A percentile compares a stretch with the other conserved stretches of the same genome.
Conservation (phyloP, 768 basidiomycete species). For the Leccinum subgranulosum region DNA sequence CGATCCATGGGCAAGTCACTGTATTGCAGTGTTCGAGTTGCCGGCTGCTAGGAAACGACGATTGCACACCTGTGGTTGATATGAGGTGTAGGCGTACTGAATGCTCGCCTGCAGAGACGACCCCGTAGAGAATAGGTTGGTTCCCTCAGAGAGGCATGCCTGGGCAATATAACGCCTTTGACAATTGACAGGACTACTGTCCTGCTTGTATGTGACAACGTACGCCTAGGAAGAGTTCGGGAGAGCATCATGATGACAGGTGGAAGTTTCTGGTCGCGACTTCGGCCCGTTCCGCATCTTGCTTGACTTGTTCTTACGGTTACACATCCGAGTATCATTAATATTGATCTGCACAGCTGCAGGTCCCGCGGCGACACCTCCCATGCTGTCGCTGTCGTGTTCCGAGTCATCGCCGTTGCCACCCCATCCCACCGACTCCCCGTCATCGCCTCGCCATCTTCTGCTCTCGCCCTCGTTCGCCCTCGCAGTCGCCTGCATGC, state of each 20-base stretch:
- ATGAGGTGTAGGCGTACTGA: conserved; percentile 56
- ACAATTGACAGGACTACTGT: conserved; percentile 3
- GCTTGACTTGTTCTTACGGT: too few species aligned
- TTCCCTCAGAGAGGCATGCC: not conserved
- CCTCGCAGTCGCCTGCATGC: too few species aligned
- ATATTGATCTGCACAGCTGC: too few species aligned
- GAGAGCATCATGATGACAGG: conserved; percentile 12
- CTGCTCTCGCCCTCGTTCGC: too few species aligned
- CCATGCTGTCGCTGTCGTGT: too few species aligned
- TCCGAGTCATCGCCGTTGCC: too few species aligned
- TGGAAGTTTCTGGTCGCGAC: too few species aligned
- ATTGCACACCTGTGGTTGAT: conserved; percentile 48
- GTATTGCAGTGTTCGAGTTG: not conserved
- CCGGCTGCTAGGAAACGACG: not conserved
- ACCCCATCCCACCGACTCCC: too few species aligned
- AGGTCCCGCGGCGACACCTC: too few species aligned
- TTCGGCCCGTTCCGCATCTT: too few species aligned
- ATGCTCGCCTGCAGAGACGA: conserved; percentile 18
- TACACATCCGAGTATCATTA: too few species aligned
- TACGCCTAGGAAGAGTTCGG: conserved; percentile 17
- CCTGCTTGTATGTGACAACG: conserved; percentile 1
- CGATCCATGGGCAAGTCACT: conserved; percentile 56
- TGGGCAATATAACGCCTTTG: not conserved
- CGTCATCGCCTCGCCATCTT: not conserved
- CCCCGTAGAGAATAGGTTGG: not conserved